Conservation (phyloP, 2,329 filamentous ascomycete species). For the Trichophyton simii region DNA sequence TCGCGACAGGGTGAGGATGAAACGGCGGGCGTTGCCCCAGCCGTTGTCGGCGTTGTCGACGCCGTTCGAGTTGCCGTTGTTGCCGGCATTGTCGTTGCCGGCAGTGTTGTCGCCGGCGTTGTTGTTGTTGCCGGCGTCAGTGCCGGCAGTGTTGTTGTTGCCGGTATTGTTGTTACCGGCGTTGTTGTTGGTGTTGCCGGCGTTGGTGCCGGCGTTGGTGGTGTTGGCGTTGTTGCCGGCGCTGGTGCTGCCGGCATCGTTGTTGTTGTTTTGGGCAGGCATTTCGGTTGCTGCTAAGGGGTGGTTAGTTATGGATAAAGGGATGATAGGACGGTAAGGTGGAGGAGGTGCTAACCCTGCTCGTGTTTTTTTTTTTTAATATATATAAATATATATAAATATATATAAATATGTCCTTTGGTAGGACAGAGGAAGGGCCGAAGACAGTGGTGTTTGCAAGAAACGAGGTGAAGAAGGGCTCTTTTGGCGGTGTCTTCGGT, state of each 20-base stretch:
- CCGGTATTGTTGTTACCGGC: no score
- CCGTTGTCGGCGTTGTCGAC: neutral
- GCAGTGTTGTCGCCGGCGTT: no score
- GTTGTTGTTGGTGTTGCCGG: neutral
- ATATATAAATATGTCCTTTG: neutral
- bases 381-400: neutral
- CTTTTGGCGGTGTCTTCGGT: neutral
- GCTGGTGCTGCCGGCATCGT: no score
- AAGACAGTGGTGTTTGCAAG: neutral
- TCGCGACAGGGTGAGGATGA: no score
- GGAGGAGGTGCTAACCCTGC: neutral
- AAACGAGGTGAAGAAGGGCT: neutral
- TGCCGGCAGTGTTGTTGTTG: no score
- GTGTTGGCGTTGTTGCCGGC: neutral
- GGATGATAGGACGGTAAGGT: neutral
- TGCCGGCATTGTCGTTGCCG: neutral
- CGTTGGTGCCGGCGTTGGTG: neutral
- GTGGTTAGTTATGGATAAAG: no score
- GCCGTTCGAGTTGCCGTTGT: neutral
- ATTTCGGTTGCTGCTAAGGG: neutral
- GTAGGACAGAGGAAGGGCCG: neutral
- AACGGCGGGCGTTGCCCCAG: no score
- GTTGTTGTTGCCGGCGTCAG: no score
- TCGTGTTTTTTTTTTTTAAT: neutral
- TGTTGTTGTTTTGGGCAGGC: neutral